Evolutionary conservation across 345 rosid genomes (phyloP), one percentile per base, ranked within the genome.

Genomic region (Punica granatum): DNA sequence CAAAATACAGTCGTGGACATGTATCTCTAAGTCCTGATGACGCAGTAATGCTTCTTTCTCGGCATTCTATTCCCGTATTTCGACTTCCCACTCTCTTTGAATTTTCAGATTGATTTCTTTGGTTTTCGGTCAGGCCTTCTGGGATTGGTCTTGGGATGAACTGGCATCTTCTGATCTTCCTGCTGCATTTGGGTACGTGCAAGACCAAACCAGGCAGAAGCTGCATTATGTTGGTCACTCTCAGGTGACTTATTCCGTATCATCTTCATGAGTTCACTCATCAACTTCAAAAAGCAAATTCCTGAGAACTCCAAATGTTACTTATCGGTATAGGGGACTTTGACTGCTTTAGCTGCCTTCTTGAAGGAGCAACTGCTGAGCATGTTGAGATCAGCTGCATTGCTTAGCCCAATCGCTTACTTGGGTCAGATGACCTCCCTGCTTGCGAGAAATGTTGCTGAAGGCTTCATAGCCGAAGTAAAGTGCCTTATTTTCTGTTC

Each of bases 101-200:
- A 23, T 25, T 14, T 39, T 13, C 48, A n/a, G n/a, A 9, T 13
- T 46, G 16, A 41, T 14, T 19, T 43, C 42, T 21, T 36, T 82
- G 89, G 79, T 73, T 4, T 82, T 65, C 33, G 82, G 88, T 19
- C 42, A 86, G 92, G 79, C 76, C 3, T 84, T 65, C 33, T 84
- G 92, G 87, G 63, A 78, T 26, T 87, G 92, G 89, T 63, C 92
- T 0, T 82, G 89, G 89, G 86, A 87, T 39, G 83, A 81, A 67
- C 25, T 82, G 65, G 82, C 53, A 26, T 69, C 81, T 13, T 76
- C 61, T 54, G 92, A 87, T 70, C 86, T 84, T 69, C 87, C 92
- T 14, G 84, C 85, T 14, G 69, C 73, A 21, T 56, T 81, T 39
- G 68, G 75, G 31, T 73, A 86, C 63, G 81, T 84, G 43, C 67